Base-by-base conservation (phyloP, 2,329 filamentous ascomycete genomes). In the Epichloe bromicola region DNA sequence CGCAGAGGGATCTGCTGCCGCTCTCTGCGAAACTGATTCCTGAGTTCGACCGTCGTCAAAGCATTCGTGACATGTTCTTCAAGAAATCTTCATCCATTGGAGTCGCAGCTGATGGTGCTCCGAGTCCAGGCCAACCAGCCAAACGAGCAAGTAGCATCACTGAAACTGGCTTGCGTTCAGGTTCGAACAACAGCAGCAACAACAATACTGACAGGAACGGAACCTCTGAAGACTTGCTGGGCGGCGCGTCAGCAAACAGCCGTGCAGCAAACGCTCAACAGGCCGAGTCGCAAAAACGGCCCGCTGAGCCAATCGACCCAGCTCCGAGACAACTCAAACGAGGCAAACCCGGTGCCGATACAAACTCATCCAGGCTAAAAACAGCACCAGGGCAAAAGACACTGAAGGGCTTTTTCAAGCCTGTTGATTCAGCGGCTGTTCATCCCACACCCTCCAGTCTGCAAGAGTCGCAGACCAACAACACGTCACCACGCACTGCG, bases 1-100 rank as follows among this genome's bases (percentile, higher is more conserved):
- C 74, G 11, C 61, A 72, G 3, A 85, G 82, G 58, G 79, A 87
- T 58, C 67, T 86, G 0, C 75, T 91, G 11, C 78, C 85, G 3
- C 73, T 86, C 51, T 97, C 90, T 20, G 90, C 85, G 1, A 88
- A 82, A 62, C 74, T 94, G 10, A 85, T 96, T 51, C 85, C 88
- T 1, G 90, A 96, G 59, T 97, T 97, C 58, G 81, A 90, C 61
- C 83, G 84, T 53, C 80, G 93, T 19, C 79, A 80, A 57, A 95
- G 74, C 63, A 96, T 98, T 61, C 87, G 85, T 59, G 89, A 95
- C 61, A 97, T 98, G 93, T 96, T 97, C 63, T 50, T 51, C 38
- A 74, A 73, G 53, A 62, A 74, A 52, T 44, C 19, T 23, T 15
- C 34, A 12, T 30, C 40, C 19, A n/a, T 20, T 1, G 46, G 23